Base-by-base conservation (phyloP, 2,329 filamentous ascomycete genomes). In the Thielaviopsis musarum region DNA sequence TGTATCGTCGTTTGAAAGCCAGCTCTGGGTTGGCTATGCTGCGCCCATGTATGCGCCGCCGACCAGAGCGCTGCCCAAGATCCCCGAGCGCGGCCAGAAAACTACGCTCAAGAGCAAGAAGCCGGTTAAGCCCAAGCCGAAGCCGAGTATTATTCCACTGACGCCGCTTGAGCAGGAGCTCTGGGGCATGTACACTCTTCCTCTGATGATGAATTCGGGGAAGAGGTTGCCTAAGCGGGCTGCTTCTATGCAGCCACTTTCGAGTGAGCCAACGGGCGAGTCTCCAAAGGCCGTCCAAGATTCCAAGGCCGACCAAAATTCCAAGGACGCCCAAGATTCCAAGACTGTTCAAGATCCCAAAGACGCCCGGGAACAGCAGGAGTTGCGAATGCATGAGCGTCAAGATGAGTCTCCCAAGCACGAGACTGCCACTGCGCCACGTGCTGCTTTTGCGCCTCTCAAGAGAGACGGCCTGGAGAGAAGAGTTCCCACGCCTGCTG, bases 121-220 rank as follows among this genome's bases (percentile, higher is more conserved):
- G 38, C 2, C 12, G 38, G 13, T 3, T 2, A 45, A 45, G 38
- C 10, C 9, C 3, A n/a, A 17, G 55, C 38, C 22, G 13, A 57
- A 49, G 41, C 41, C 41, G 12, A n/a, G 17, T 24, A 9, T 17
- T 19, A 51, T 52, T 17, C 56, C 48, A n/a, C 41, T 59, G 24
- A 55, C 58, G 4, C 49, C 58, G 12, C 6, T 59, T 22, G 58
- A 59, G 19, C 52, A 55, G 52, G 30, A 59, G 22, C 52, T 59
- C 17, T 59, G 58, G 58, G 58, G 58, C 45, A 17, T 26, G n/a
- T 59, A 59, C 30, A 48, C 58, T n/a, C 38, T 52, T 13, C 58
- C 58, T 13, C n/a, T 26, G 9, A 49, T 21, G 4, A 57, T 30
- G 30, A 34, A 3, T 19, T 24, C 52, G 2, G 52, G 17, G 3